A percentile compares a stretch with the other conserved stretches of the same genome.
Evolutionary conservation across 305 asterid genomes (phyloP).

Genomic region (Fraxinus floribunda): DNA sequence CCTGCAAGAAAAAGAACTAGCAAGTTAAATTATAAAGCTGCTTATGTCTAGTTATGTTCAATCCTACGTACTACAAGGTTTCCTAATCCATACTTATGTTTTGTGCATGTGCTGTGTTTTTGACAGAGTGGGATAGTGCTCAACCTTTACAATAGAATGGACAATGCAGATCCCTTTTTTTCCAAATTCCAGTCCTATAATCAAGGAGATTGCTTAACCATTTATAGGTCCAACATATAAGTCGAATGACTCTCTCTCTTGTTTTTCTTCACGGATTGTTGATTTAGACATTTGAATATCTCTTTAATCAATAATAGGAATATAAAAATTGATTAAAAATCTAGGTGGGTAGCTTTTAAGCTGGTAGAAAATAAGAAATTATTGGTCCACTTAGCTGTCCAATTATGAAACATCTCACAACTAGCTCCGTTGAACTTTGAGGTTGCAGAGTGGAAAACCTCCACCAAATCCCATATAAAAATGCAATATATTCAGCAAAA

Average conservation of each 20-base stretch:
- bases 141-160: conserved; percentile 16
- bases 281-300: conserved; percentile 36
- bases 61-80: neutral
- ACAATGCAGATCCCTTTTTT: conserved; percentile 18
- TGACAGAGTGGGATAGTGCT: neutral
- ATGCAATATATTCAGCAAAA: neutral
- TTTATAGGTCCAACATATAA: conserved; percentile 33
- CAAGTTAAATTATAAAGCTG: neutral
- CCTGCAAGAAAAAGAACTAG: conserved; percentile 6
- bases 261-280: conserved; percentile 28
- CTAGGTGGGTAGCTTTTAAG: conserved; percentile 24
- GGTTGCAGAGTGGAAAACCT: conserved; percentile 24
- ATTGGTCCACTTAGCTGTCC: conserved; percentile 19
- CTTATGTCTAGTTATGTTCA: neutral
- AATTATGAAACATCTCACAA: conserved; percentile 19
- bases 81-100: neutral
- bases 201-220: conserved; percentile 14
- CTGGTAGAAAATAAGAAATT: conserved; percentile 27
- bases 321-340: conserved; percentile 3
- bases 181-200: conserved; percentile 24
- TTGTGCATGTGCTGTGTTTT: neutral
- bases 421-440: conserved; percentile 36
- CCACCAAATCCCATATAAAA: conserved; percentile 6
- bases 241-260: neutral
- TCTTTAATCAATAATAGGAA: conserved; percentile 20